Evolutionary conservation across 1,139 yeast species (phyloP).

Genomic region (Lodderomyces metapsilosis): DNA sequence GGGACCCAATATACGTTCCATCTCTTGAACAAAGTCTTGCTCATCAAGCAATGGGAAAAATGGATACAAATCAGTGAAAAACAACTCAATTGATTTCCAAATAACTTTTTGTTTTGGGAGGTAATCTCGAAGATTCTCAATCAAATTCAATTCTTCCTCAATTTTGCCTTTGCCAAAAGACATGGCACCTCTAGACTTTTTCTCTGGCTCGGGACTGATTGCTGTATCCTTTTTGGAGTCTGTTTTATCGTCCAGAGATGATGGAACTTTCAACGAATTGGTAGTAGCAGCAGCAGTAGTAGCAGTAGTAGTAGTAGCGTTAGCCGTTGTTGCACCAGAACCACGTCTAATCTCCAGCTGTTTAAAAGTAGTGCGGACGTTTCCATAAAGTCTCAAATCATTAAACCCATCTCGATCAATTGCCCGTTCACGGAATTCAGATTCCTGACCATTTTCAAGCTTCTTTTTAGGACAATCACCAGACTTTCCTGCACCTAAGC

Average conservation of each 20-base stretch:
- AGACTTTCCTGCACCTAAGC: background rate
- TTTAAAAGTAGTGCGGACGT: conserved; percentile 13
- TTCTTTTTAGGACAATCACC: background rate
- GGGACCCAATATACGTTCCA: conserved; percentile 28
- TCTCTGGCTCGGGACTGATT: background rate
- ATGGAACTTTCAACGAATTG: background rate
- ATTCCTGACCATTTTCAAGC: conserved; percentile 13
- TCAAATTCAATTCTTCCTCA: conserved; percentile 30
- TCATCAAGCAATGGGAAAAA: conserved; percentile 40
- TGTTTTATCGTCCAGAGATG: background rate
- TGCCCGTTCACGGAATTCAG: conserved; percentile 23
- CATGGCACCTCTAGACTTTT: conserved; percentile 2
- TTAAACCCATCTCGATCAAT: conserved; percentile 30
- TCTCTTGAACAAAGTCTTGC: conserved; percentile 20
- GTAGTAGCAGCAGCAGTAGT: background rate
- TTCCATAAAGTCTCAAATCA: conserved; percentile 25
- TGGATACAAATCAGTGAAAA: conserved; percentile 32
- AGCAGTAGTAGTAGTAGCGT: conserved; percentile 2
- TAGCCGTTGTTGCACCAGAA: too few relatives aligned
- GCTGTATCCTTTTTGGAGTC: background rate
- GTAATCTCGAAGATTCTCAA: conserved; percentile 29
- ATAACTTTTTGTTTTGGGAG: conserved; percentile 33
- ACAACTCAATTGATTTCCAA: conserved; percentile 31
- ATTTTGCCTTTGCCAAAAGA: conserved; percentile 21
- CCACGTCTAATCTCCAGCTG: conserved; percentile 10